Evolutionary conservation across 768 basidiomycete species (phyloP).

Genomic region (Paxillus ammoniavirescens): DNA sequence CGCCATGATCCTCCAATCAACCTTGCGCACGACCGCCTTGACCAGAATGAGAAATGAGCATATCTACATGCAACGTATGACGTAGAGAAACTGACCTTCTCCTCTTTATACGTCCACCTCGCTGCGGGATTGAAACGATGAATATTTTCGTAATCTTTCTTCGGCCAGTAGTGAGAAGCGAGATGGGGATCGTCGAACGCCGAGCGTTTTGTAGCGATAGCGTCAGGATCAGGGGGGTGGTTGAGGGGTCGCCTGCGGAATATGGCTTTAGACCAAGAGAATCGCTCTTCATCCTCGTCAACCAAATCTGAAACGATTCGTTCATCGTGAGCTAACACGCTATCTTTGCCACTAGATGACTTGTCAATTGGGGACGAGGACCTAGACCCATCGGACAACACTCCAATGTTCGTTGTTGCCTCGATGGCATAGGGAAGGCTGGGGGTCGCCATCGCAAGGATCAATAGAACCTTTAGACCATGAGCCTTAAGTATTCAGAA

Average conservation of each 20-base stretch:
- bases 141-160: slow-evolving; percentile 50
- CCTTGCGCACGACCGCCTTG: slow-evolving; percentile 49
- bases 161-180: slow-evolving; percentile 47
- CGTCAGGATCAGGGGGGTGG: slow-evolving; percentile 26
- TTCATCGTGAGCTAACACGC: background rate
- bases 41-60: background rate
- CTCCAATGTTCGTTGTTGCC: background rate
- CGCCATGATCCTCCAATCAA: slow-evolving; percentile 62
- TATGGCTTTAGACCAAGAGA: slow-evolving; percentile 2
- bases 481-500: background rate
- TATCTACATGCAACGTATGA: background rate
- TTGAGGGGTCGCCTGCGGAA: slow-evolving; percentile 2
- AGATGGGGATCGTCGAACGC: slow-evolving; percentile 51
- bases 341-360: background rate
- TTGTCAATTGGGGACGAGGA: background rate
- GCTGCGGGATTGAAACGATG: slow-evolving; percentile 55
- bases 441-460: background rate
- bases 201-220: slow-evolving; percentile 48
- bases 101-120: slow-evolving; percentile 61
- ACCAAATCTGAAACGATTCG: slow-evolving; percentile 3
- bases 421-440: background rate
- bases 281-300: slow-evolving; percentile 7
- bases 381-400: background rate
- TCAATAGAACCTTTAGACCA: too few species aligned
- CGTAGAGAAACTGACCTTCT: slow-evolving; percentile 33